Evolutionary conservation across 164 flowering plant genomes (phyloP), one percentile per base, ranked within the genome.

Genomic region (Platanus orientalis): DNA sequence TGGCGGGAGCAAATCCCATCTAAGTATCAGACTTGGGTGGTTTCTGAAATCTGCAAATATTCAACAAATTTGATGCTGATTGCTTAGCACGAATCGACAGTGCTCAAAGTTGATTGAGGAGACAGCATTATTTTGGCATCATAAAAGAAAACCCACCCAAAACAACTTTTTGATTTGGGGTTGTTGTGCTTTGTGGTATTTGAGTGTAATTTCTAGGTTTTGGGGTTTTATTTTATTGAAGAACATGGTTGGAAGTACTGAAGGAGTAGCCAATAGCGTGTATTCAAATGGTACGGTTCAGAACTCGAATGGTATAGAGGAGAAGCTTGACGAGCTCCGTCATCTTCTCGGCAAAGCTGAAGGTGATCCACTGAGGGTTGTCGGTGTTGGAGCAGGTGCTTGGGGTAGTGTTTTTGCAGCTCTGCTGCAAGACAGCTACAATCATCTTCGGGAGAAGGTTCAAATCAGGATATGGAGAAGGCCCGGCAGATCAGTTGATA

Each of bases 401-500:
- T n/a, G n/a, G n/a, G n/a, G n/a, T n/a, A n/a, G n/a, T n/a, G n/a
- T n/a, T n/a, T n/a, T n/a, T n/a, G n/a, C n/a, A n/a, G n/a, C n/a
- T n/a, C n/a, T n/a, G n/a, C n/a, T n/a, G n/a, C n/a, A n/a, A n/a
- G n/a, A n/a, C n/a, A n/a, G n/a, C n/a, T n/a, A n/a, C n/a, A n/a
- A n/a, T n/a, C n/a, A n/a, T n/a, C n/a, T n/a, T n/a, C n/a, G n/a
- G n/a, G n/a, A n/a, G n/a, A n/a, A n/a, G n/a, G n/a, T n/a, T n/a
- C n/a, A n/a, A n/a, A n/a, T n/a, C n/a, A n/a, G n/a, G n/a, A n/a
- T n/a, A n/a, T n/a, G n/a, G n/a, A n/a, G n/a, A n/a, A n/a, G n/a
- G n/a, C n/a, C n/a, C n/a, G n/a, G n/a, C n/a, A n/a, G n/a, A n/a
- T 26, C 81, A 0, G 88, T 90, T 19, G 97, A 90, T 71, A 80